Conservation (phyloP, 176 grass and related monocot genomes). For the Oropetium thomaeum region DNA sequence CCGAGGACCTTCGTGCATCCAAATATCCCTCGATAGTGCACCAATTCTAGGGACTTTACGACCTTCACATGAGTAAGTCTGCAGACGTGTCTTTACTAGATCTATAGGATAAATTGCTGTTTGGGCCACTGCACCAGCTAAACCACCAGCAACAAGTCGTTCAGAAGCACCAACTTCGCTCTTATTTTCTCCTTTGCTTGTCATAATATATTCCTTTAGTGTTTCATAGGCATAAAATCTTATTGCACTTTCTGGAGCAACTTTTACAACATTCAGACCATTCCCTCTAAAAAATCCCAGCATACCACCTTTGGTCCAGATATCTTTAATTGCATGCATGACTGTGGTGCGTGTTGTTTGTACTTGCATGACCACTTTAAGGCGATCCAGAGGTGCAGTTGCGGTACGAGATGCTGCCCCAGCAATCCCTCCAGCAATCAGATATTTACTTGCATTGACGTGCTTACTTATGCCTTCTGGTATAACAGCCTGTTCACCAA, state of each 20-base stretch:
- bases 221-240: slow-evolving; percentile 92
- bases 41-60: slow-evolving; percentile 82
- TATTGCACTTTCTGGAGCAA: slow-evolving; percentile 96
- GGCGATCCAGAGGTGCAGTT: slow-evolving; percentile 93
- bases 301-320: slow-evolving; percentile 71
- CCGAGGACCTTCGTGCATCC: slow-evolving; percentile 73
- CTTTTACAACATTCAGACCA: slow-evolving; percentile 97
- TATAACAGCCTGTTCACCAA: slow-evolving; percentile 94
- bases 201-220: slow-evolving; percentile 84
- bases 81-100: slow-evolving; percentile 87
- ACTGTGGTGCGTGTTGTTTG: slow-evolving; percentile 62
- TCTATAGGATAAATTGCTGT: slow-evolving; percentile 89
- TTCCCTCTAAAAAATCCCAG: slow-evolving; percentile 94
- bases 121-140: slow-evolving; percentile 91
- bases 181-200: slow-evolving; percentile 79
- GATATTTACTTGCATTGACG: slow-evolving; percentile 83
- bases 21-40: slow-evolving; percentile 71
- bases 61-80: slow-evolving; percentile 65
- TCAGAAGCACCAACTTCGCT: slow-evolving; percentile 72
- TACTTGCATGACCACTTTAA: slow-evolving; percentile 96
- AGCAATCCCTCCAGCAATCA: slow-evolving; percentile 88
- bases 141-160: slow-evolving; percentile 85
- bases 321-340: slow-evolving; percentile 73
- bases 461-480: slow-evolving; percentile 94
- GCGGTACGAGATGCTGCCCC: slow-evolving; percentile 90